phyloP scores from a whole-genome alignment of 768 basidiomycete genomes.

The Suillus fuscotomentosus region DNA sequence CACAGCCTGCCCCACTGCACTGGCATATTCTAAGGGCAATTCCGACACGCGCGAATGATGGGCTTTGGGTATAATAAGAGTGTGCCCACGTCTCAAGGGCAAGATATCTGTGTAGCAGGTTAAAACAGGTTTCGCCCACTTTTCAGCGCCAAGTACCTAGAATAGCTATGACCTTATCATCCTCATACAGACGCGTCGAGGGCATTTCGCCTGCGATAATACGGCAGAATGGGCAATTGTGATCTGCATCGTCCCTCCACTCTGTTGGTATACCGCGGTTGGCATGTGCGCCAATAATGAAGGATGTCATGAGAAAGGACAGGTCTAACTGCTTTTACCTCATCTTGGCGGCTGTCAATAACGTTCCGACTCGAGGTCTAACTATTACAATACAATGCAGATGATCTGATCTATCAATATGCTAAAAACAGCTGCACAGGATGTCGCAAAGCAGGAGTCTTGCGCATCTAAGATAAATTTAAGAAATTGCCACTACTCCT shows the following conservation, averaged over 20 bases:
- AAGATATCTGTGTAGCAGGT: conserved; percentile 51
- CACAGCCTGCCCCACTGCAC: conserved; percentile 56
- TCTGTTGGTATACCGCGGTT: conserved; percentile 41
- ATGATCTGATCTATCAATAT: neutral
- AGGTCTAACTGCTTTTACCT: neutral
- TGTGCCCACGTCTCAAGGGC: conserved; percentile 65
- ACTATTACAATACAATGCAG: too few relatives aligned
- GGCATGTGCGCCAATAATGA: conserved; percentile 65
- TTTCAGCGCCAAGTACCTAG: conserved; percentile 42
- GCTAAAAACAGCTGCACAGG: neutral
- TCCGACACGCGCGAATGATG: conserved; percentile 66
- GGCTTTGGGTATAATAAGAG: conserved; percentile 66
- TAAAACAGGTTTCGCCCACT: neutral
- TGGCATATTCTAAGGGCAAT: conserved; percentile 57
- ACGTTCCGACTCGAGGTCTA: neutral
- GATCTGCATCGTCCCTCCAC: conserved; percentile 44
- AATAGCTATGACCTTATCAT: conserved; percentile 62
- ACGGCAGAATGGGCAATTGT: conserved; percentile 61
- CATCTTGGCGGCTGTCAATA: neutral
- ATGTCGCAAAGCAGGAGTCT: neutral
- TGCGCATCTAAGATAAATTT: neutral
- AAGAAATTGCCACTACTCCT: conserved; percentile 1
- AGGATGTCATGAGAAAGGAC: conserved; percentile 59
- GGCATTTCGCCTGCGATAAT: conserved; percentile 53
- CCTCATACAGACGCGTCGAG: conserved; percentile 55